Conservation (phyloP, 495 filamentous ascomycete species). For the Corynascus novoguineensis region DNA sequence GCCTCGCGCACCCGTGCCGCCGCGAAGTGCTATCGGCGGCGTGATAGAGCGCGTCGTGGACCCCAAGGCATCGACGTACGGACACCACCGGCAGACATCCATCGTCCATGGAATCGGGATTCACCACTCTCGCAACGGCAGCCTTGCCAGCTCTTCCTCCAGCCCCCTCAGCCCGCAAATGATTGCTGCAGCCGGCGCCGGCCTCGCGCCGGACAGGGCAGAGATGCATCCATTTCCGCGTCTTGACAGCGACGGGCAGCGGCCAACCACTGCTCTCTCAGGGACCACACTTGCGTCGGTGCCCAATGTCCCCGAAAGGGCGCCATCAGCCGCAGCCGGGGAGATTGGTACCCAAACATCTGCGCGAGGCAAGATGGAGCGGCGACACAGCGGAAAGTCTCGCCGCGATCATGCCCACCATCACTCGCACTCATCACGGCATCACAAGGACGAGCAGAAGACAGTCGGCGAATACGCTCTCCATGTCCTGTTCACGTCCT, state of each 20-base stretch:
- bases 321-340: slow-evolving; percentile 27
- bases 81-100: slow-evolving; percentile 88
- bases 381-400: slow-evolving; percentile 58
- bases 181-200: slow-evolving; percentile 61
- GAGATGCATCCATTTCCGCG: slow-evolving; percentile 41
- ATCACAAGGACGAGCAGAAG: slow-evolving; percentile 67
- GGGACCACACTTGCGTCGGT: slow-evolving; percentile 36
- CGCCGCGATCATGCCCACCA: slow-evolving; percentile 70
- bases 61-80: slow-evolving; percentile 56
- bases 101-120: slow-evolving; percentile 89
- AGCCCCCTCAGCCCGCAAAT: slow-evolving; percentile 82
- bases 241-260: slow-evolving; percentile 37
- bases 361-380: slow-evolving; percentile 50
- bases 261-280: slow-evolving; percentile 40
- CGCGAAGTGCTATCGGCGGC: slow-evolving; percentile 42
- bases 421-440: slow-evolving; percentile 76
- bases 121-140: slow-evolving; percentile 87
- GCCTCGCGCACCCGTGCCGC: slow-evolving; percentile 32
- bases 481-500: slow-evolving; percentile 91
- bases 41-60: slow-evolving; percentile 59
- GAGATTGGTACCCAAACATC: slow-evolving; percentile 18
- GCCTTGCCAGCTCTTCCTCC: slow-evolving; percentile 52
- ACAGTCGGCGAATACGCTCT: slow-evolving; percentile 95
- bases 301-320: slow-evolving; percentile 31
- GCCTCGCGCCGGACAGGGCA: slow-evolving; percentile 39